Percentiles rank a stretch among this genome's conserved stretches.
These are phyloP conservation scores for Ochetophila trinervis DNA, from an alignment of 306 rosid species.

Conservation along the genomic window DNA sequence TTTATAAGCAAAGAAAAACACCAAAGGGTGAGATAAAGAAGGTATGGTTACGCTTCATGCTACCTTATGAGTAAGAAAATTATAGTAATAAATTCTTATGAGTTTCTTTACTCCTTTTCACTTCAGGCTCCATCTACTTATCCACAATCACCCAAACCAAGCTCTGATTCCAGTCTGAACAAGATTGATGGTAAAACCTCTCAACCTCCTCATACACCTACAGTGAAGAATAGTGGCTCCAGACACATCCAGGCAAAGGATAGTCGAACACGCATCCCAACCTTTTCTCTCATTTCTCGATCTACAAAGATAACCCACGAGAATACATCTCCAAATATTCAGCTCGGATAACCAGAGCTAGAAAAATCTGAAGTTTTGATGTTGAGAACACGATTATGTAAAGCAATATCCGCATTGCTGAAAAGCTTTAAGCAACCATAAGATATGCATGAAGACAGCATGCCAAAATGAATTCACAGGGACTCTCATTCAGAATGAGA, in stretches of 20 bases:
- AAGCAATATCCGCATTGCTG: constrained; percentile 11
- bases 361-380: constrained; percentile 15
- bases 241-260: constrained; percentile 42
- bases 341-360: constrained; percentile 26
- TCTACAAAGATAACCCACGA: constrained; percentile 49
- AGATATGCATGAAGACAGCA: not conserved
- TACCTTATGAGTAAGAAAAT: not conserved
- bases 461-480: not conserved
- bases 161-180: constrained; percentile 37
- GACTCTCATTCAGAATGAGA: not conserved
- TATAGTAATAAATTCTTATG: not conserved
- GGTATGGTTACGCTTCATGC: constrained; percentile 29
- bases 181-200: constrained; percentile 34
- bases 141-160: constrained; percentile 39
- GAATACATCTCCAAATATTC: constrained; percentile 83
- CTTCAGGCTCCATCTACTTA: constrained; percentile 45
- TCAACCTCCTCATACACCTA: constrained; percentile 37
- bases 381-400: constrained; percentile 8
- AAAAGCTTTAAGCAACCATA: not conserved
- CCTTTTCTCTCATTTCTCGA: constrained; percentile 43
- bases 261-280: constrained; percentile 18
- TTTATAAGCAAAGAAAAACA: constrained; percentile 68
- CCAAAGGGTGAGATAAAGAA: constrained; percentile 39
- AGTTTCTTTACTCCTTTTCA: not conserved
- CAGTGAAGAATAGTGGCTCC: constrained; percentile 40